phyloP scores from a whole-genome alignment of 768 basidiomycete genomes.

The Naganishia vishniacii region DNA sequence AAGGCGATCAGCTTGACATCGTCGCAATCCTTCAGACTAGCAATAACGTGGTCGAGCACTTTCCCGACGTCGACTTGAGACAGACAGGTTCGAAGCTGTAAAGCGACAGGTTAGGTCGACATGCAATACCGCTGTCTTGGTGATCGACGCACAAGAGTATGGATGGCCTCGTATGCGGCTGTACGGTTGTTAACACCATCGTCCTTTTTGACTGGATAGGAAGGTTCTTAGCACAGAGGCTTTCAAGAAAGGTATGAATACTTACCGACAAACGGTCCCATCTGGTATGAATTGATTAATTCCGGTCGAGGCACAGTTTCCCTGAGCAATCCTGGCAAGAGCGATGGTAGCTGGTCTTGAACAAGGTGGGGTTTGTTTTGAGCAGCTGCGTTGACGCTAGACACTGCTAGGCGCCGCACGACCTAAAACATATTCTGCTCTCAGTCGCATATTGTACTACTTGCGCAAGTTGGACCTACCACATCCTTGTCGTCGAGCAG shows the following conservation, averaged over 20 bases:
- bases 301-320: slow-evolving; percentile 72
- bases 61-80: slow-evolving; percentile 77
- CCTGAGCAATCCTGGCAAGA: slow-evolving; percentile 76
- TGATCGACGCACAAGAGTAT: slow-evolving; percentile 67
- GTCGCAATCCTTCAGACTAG: slow-evolving; percentile 81
- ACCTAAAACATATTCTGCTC: slow-evolving; percentile 53
- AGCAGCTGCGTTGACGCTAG: slow-evolving; percentile 87
- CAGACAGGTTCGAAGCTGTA: slow-evolving; percentile 82
- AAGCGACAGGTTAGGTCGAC: not conserved
- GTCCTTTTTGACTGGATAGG: slow-evolving; percentile 65
- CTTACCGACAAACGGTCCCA: slow-evolving; percentile 47
- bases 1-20: slow-evolving; percentile 96
- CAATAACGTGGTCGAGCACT: slow-evolving; percentile 73
- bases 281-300: slow-evolving; percentile 40
- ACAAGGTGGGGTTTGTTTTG: slow-evolving; percentile 90
- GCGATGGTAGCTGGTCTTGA: slow-evolving; percentile 67
- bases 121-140: not conserved
- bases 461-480: slow-evolving; percentile 52
- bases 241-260: not conserved
- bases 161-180: slow-evolving; percentile 95
- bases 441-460: not conserved
- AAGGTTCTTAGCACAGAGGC: not conserved
- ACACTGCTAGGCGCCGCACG: slow-evolving; percentile 82
- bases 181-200: slow-evolving; percentile 94
- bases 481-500: slow-evolving; percentile 83